phyloP scores from a whole-genome alignment of 2,329 filamentous ascomycete species.

The Periconia macrospinosa region DNA sequence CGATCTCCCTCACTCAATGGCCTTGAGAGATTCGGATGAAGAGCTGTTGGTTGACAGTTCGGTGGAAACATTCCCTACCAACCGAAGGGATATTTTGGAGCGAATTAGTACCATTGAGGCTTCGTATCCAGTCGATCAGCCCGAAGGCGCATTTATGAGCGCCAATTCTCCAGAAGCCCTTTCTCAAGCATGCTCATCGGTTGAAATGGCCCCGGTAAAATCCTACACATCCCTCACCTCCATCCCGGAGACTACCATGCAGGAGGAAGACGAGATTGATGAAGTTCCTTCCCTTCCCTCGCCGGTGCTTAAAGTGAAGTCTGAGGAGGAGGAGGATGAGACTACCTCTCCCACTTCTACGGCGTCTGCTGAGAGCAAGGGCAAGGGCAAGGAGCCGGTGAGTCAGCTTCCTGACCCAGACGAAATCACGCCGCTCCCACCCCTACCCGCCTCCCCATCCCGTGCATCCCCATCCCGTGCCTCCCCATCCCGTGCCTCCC shows the following conservation, averaged over 20 bases:
- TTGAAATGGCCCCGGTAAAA: constrained; percentile 27
- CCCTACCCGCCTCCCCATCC: too few relatives aligned
- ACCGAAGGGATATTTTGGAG: constrained; percentile 30
- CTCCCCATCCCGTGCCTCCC: too few relatives aligned
- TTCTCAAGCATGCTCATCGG: constrained; percentile 35
- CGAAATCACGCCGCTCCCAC: too few relatives aligned
- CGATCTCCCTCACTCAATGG: constrained; percentile 30
- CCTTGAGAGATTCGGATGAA: constrained; percentile 32
- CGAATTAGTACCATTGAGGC: constrained; percentile 30
- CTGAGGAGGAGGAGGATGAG: background rate
- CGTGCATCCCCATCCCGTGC: too few relatives aligned
- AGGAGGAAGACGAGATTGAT: constrained; percentile 2
- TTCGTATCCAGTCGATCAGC: constrained; percentile 30
- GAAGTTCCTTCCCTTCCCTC: background rate
- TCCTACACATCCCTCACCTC: constrained; percentile 31
- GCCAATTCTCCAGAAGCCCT: constrained; percentile 26
- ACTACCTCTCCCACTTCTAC: too few relatives aligned
- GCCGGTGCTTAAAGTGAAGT: background rate
- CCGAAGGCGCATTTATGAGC: constrained; percentile 6
- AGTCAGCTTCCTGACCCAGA: too few relatives aligned
- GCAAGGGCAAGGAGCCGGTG: too few relatives aligned
- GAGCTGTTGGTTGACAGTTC: constrained; percentile 27
- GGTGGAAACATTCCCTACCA: constrained; percentile 31
- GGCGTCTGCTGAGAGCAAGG: too few relatives aligned
- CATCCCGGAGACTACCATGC: background rate